phyloP scores from a whole-genome alignment of 768 basidiomycete genomes.

The Kwoniella botswanensis region DNA sequence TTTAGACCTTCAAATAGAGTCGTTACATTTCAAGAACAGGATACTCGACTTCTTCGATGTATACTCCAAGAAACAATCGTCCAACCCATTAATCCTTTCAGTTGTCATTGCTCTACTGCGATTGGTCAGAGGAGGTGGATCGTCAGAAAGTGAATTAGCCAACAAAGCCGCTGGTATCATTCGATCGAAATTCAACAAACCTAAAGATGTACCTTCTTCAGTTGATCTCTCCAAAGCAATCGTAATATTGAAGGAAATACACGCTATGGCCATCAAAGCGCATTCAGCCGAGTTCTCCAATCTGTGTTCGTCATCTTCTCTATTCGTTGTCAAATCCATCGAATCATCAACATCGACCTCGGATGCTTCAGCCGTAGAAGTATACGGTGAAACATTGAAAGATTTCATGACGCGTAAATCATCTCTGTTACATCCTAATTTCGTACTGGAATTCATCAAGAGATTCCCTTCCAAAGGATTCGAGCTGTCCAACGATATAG shows the following conservation, averaged over 20 bases:
- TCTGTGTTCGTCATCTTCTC: constrained; percentile 70
- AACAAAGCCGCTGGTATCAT: constrained; percentile 85
- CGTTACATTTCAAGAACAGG: constrained; percentile 93
- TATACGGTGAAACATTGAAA: constrained; percentile 70
- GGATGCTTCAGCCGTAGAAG: constrained; percentile 58
- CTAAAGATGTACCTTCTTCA: constrained; percentile 68
- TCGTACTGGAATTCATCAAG: constrained; percentile 78
- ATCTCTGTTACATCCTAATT: constrained; percentile 71
- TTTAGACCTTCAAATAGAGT: constrained; percentile 74
- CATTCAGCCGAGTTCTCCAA: constrained; percentile 69
- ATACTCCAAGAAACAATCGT: constrained; percentile 75
- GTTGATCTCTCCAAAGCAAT: constrained; percentile 61
- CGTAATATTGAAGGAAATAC: constrained; percentile 68
- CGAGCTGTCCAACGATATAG: constrained; percentile 67
- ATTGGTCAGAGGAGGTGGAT: constrained; percentile 68
- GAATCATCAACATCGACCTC: constrained; percentile 29
- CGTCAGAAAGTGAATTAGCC: constrained; percentile 84
- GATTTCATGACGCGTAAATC: constrained; percentile 83
- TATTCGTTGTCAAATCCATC: constrained; percentile 70
- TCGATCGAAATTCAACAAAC: constrained; percentile 72
- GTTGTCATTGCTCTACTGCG: constrained; percentile 78
- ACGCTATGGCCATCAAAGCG: constrained; percentile 72
- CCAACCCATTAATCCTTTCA: constrained; percentile 71
- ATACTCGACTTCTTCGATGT: constrained; percentile 92
- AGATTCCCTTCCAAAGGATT: constrained; percentile 72